Base-by-base conservation (phyloP, 2,329 filamentous ascomycete species). In the Hypoxylon sp. region DNA sequence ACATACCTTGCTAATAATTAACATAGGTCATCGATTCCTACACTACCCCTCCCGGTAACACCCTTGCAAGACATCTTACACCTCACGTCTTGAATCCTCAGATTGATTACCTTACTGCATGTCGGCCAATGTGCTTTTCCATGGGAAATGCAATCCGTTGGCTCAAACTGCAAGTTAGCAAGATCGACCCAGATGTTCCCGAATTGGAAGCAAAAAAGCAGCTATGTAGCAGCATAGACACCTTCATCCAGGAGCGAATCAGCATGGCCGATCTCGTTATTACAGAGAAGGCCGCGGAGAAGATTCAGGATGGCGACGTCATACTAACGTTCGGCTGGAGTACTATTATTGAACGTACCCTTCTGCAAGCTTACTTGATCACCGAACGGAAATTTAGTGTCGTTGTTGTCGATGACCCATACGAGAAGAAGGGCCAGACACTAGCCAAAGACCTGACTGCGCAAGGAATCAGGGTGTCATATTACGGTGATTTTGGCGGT, bases 141-240 rank as follows among this genome's bases (percentile, higher is more conserved):
- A 97, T 98, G 91, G 96, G 96, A 68, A 99, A 98, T 79, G 94
- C 94, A 37, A 97, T 99, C 78, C 90, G 96, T 61, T 95, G 94
- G 86, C 87, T 99, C 55, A 99, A 99, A 84, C 89, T 97, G 53
- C 90, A 94, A 76, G 95, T 99, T 77, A 92, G 93, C 75, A 94
- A 94, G 74, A 91, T 98, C 65, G 94, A 98, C 75, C 94, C 95
- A 44, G 92, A 95, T 74, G 88, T 91, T 1, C 90, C 93, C 31
- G 95, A 99, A 78, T 83, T 89, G 20, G 90, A 93, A 53, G 95
- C 95, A 27, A 98, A 97, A 82, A 87, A 90, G 63, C 85, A 90
- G 27, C 87, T 99, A 11, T 90, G 91, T 77, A 88, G 92, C 53
- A 89, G 90, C 72, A 97, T 99, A 75, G 95, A 98, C 81, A 89